Evolutionary conservation across 176 grass and related monocot genomes (phyloP).

Genomic region (Rhynchospora tenuis): DNA sequence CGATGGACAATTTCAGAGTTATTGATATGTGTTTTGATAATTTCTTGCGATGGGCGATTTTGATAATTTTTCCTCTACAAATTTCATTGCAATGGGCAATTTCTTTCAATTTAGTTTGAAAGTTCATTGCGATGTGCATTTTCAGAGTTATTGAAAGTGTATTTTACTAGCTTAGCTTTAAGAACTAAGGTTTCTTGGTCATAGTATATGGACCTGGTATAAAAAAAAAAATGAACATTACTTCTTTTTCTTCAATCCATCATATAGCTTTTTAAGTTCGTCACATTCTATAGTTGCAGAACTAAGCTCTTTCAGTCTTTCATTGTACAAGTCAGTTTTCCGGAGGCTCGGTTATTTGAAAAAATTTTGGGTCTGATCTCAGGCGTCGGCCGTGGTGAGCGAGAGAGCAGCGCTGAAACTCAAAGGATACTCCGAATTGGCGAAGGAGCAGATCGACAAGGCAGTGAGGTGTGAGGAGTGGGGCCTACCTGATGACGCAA

Average conservation of each 20-base stretch:
- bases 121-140: too few relatives aligned
- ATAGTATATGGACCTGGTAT: not conserved
- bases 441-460: constrained; percentile 97
- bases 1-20: too few relatives aligned
- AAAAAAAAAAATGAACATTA: not conserved
- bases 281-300: constrained; percentile 76
- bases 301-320: constrained; percentile 77
- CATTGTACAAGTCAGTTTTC: constrained; percentile 60
- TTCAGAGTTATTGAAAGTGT: too few relatives aligned
- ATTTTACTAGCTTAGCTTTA: not conserved
- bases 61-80: too few relatives aligned
- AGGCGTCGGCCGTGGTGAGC: constrained; percentile 48
- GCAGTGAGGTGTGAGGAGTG: constrained; percentile 90
- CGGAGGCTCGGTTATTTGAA: too few relatives aligned
- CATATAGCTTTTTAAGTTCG: constrained; percentile 77
- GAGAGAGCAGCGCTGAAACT: constrained; percentile 85
- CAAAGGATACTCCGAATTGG: constrained; percentile 90
- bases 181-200: not conserved
- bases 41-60: too few relatives aligned
- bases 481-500: constrained; percentile 61
- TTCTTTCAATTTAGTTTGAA: too few relatives aligned
- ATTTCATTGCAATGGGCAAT: too few relatives aligned
- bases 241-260: constrained; percentile 85
- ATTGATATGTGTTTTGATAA: too few relatives aligned
- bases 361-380: too few relatives aligned